Conservation (phyloP, 2,329 filamentous ascomycete genomes). For the Alternaria ethzedia region DNA sequence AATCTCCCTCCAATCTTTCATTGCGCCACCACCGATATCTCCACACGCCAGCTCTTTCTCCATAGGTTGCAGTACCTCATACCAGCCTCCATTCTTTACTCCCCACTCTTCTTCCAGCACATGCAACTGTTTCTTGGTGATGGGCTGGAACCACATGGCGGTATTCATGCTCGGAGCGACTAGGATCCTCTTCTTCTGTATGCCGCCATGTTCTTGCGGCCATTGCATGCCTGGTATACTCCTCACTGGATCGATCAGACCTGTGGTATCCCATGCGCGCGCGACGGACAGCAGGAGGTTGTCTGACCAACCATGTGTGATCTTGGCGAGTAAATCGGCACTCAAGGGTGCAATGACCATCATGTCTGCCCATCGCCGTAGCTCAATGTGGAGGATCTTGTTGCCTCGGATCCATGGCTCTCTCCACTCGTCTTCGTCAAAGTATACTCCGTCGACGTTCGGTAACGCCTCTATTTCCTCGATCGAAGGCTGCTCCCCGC, state of each 20-base stretch:
- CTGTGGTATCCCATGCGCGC: constrained; percentile 81
- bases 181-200: constrained; percentile 65
- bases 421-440: constrained; percentile 86
- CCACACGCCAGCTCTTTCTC: constrained; percentile 84
- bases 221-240: constrained; percentile 33
- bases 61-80: constrained; percentile 75
- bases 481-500: constrained; percentile 75
- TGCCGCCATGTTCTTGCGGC: constrained; percentile 21
- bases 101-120: constrained; percentile 80
- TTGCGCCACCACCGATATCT: constrained; percentile 80
- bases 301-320: constrained; percentile 78
- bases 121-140: constrained; percentile 75
- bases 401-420: constrained; percentile 77
- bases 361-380: constrained; percentile 81
- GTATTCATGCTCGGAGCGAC: constrained; percentile 88
- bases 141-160: constrained; percentile 86
- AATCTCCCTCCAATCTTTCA: constrained; percentile 81
- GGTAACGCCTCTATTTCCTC: constrained; percentile 64
- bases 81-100: constrained; percentile 54
- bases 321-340: constrained; percentile 86
- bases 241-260: constrained; percentile 39
- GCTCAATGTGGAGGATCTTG: constrained; percentile 88
- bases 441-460: constrained; percentile 81
- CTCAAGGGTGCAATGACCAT: constrained; percentile 81
- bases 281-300: constrained; percentile 76